Percentiles rank a stretch among this genome's conserved stretches.
Conservation (phyloP, 192 early-diverging fungal species). For the Gryganskiella cystojenkinii region DNA sequence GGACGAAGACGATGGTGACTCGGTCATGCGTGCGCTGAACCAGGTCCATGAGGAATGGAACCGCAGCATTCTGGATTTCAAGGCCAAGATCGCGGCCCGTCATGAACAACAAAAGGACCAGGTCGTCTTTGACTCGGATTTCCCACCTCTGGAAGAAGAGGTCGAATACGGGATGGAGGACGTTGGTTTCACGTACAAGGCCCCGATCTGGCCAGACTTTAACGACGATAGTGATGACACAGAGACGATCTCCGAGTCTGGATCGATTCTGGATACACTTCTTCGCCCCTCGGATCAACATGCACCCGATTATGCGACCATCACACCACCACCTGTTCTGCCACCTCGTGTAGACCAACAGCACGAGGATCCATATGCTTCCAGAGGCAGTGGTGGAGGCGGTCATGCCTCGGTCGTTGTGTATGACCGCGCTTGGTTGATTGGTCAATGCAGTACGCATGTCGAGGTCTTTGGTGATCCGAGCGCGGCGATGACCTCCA, state of each 20-base stretch:
- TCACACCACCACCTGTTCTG: constrained; percentile 13
- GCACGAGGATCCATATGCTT: too few relatives aligned
- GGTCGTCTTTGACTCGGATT: constrained; percentile 20
- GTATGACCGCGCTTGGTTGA: constrained; percentile 36
- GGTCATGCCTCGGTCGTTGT: constrained; percentile 3
- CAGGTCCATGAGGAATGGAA: constrained; percentile 38
- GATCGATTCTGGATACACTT: constrained; percentile 12
- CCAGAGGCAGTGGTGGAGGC: neutral
- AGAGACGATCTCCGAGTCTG: constrained; percentile 38
- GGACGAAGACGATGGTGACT: constrained; percentile 22
- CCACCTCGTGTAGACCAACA: constrained; percentile 3
- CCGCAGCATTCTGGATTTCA: constrained; percentile 29
- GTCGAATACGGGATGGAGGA: constrained; percentile 51
- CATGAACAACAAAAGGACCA: constrained; percentile 9
- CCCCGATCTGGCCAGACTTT: constrained; percentile 34
- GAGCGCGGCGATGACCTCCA: constrained; percentile 55
- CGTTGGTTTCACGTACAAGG: constrained; percentile 20
- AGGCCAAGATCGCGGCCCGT: constrained; percentile 10
- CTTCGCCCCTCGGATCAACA: neutral
- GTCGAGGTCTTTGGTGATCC: constrained; percentile 49
- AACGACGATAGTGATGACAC: constrained; percentile 51
- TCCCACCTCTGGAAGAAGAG: constrained; percentile 40
- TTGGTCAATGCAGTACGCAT: constrained; percentile 67
- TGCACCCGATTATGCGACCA: constrained; percentile 8
- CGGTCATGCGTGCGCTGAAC: constrained; percentile 26